Percentiles rank a stretch among this genome's conserved stretches.
Evolutionary conservation across 805 yeast species (phyloP).

Genomic region (Myxozyma nipponensis): DNA sequence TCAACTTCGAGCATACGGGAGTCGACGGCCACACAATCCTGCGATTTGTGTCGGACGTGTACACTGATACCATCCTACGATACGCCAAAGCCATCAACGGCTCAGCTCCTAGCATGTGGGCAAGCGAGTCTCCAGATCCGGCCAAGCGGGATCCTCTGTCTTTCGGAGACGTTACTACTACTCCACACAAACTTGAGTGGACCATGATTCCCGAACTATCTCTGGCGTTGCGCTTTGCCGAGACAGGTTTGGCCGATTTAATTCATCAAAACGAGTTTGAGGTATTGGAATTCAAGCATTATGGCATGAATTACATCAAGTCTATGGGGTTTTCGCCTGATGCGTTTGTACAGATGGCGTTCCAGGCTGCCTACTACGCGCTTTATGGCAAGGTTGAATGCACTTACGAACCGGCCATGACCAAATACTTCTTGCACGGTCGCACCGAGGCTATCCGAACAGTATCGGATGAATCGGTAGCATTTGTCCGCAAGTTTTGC

Average conservation of each 20-base stretch:
- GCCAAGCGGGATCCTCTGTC: constrained; percentile 43
- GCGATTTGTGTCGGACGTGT: constrained; percentile 81
- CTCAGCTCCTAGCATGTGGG: constrained; percentile 71
- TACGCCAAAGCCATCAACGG: constrained; percentile 81
- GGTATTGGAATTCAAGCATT: constrained; percentile 62
- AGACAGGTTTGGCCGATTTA: constrained; percentile 79
- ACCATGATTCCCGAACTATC: constrained; percentile 72
- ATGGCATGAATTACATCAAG: constrained; percentile 73
- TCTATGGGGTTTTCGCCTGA: constrained; percentile 87
- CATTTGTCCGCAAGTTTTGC: constrained; percentile 79
- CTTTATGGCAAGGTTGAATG: constrained; percentile 89
- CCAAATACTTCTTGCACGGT: constrained; percentile 80
- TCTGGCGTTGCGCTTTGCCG: constrained; percentile 81
- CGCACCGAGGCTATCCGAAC: constrained; percentile 90
- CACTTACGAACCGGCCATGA: constrained; percentile 96
- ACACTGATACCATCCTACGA: constrained; percentile 82
- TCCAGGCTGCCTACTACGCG: constrained; percentile 89
- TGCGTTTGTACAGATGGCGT: constrained; percentile 90
- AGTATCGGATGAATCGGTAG: constrained; percentile 73
- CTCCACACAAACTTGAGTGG: constrained; percentile 90
- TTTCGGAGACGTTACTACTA: constrained; percentile 48
- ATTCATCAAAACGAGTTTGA: constrained; percentile 87
- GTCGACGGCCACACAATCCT: constrained; percentile 94
- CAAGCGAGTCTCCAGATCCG: constrained; percentile 48
- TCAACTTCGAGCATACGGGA: constrained; percentile 86